Percentiles rank a stretch among this genome's conserved stretches.
Evolutionary conservation across 768 basidiomycete species (phyloP).

Genomic region (Lanmaoa pseudosensibilis): DNA sequence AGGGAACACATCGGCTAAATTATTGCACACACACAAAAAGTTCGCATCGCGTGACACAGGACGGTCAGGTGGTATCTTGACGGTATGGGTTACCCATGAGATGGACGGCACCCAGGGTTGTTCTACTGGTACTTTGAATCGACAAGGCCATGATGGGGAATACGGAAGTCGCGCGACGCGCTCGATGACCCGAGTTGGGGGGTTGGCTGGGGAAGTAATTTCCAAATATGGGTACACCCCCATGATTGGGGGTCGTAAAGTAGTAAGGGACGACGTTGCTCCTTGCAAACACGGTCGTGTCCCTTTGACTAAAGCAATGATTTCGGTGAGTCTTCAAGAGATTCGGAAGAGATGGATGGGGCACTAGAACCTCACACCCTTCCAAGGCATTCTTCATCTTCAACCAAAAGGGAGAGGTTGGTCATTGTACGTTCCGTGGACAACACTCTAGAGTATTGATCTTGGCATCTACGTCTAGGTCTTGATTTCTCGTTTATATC

Average conservation of each 20-base stretch:
- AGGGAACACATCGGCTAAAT: not conserved
- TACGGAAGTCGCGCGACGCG: no score
- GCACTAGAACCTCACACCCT: slow-evolving; percentile 1
- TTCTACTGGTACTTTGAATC: no score
- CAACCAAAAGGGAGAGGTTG: slow-evolving; percentile 98
- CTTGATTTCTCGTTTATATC: slow-evolving; percentile 92
- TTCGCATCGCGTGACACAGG: no score
- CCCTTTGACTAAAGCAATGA: slow-evolving; percentile 35
- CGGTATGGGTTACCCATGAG: no score
- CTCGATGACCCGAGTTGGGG: no score
- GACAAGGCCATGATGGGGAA: no score
- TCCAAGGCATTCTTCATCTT: slow-evolving; percentile 97
- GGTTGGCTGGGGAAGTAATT: not conserved
- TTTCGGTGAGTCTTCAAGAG: slow-evolving; percentile 40
- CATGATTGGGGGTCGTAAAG: slow-evolving; percentile 7
- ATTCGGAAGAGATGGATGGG: not conserved
- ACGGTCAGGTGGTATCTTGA: no score
- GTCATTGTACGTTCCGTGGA: slow-evolving; percentile 18
- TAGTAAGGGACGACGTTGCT: not conserved
- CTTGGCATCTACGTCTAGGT: slow-evolving; percentile 50
- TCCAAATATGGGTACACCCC: slow-evolving; percentile 2
- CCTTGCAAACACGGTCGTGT: slow-evolving; percentile 5
- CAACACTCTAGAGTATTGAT: not conserved
- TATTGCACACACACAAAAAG: no score
- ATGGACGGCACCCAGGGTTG: no score